Evolutionary conservation across 2,329 filamentous ascomycete genomes (phyloP), one percentile per base, ranked within the genome.

Genomic region (Ophiocordyceps camponoti-saundersi): DNA sequence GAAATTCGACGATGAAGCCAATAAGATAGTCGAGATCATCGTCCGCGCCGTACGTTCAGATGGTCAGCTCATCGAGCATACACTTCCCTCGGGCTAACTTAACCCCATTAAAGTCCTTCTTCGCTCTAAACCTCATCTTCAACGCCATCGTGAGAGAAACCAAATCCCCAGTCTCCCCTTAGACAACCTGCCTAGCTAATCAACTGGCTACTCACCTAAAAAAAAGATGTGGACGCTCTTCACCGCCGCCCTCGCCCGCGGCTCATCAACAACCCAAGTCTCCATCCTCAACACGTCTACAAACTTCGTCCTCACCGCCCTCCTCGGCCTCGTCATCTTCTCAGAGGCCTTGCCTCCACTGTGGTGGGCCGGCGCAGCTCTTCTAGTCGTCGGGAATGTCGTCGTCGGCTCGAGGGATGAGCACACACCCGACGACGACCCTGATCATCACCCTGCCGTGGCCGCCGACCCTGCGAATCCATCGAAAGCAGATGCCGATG

Each of bases 271-370:
- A 10, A 85, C 85, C 0, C 82, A 86, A 57, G 85, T 89, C 44
- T 82, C 78, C 53, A 82, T 90, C 59, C 78, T 90, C 61, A 90
- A 90, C 62, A 89, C 85, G 3, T 85, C 82, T 15, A 73, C 82
- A 48, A 90, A 90, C 65, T 90, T 90, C 61, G 73, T 90, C 64
- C 64, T 87, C 50, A 89, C 85, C 0, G 85, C 85, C 8, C 52
- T 89, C 7, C 67, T 89, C 20, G 83, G 85, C 23, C 68, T 75
- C 45, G 61, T 75, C 48, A 77, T 90, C 53, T 90, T 90, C 61
- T 71, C 75, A 21, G 85, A 90, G 64, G 63, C 69, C 1, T 65
- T 90, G 26, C 82, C 84, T 0, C 77, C 75, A 11, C 64, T 87
- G 40, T 90, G 85, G 85, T 89, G 82, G 78, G 64, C 79, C 6